Base-by-base conservation (phyloP, 257 asterid genomes). In the Solanum boliviense region DNA sequence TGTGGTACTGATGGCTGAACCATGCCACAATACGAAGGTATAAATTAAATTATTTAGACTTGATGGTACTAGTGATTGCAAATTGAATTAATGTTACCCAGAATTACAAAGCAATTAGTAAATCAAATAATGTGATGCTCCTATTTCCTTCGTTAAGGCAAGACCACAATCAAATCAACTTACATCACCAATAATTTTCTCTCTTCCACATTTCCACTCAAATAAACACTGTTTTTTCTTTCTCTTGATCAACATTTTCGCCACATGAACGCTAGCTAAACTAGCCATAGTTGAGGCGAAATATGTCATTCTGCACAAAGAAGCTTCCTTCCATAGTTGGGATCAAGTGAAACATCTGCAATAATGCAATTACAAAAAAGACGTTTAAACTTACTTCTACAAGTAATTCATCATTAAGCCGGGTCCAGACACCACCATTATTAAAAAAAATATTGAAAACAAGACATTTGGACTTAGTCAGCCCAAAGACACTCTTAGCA, bases 321-420 rank as follows among this genome's bases (percentile, higher is more conserved):
- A 90, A 93, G 48, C 90, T 88, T 84, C 94, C 94, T 87, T 90
- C 89, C 23, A 34, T 87, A 4, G 92, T 88, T 7, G 96, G 93
- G 79, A 90, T 92, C 91, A 92, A 86, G 87, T 93, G 95, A 89
- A 94, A 94, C 94, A 92, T 92, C 96, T 94, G 96, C 90, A 1
- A 65, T 20, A 67, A 85, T 39, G 29, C 87, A 74, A 84, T 84
- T 36, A 12, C 21, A 5, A 85, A 35, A 23, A 46, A 46, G 18
- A 16, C n/a, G 1, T 44, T 81, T 81, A 81, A 41, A 10, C 85
- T 18, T 46, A 5, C 38, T 79, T 41, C 31, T 7, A 41, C 65
- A 44, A 39, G 25, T 79, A 27, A 27, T 78, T 41, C 84, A 78
- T 56, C 9, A 18, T 56, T 20, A 56, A 58, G 67, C 2, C 3